These are phyloP conservation scores for Periconia sp. DNA, from an alignment of 2,329 filamentous ascomycete species.

Conservation along the genomic window DNA sequence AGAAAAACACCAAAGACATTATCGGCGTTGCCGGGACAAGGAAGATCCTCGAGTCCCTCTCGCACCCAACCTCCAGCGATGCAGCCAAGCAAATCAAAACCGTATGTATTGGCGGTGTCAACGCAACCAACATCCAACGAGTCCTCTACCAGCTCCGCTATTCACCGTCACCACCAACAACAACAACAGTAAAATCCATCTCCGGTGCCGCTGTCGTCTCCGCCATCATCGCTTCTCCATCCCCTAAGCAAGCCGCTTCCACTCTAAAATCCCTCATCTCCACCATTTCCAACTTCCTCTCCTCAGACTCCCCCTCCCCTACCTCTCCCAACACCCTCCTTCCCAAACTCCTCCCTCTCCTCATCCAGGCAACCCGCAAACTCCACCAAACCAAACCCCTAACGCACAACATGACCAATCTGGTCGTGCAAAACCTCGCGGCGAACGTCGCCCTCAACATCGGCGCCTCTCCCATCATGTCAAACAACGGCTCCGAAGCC, in stretches of 20 bases:
- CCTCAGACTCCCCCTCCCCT: constrained; percentile 12
- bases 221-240: constrained; percentile 74
- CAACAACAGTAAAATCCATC: constrained; percentile 56
- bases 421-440: constrained; percentile 92
- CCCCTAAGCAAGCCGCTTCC: constrained; percentile 66
- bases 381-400: constrained; percentile 69
- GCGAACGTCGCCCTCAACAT: constrained; percentile 85
- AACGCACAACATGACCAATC: constrained; percentile 96
- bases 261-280: constrained; percentile 57
- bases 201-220: constrained; percentile 88
- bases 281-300: constrained; percentile 10
- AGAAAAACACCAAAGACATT: constrained; percentile 82
- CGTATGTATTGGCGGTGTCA: constrained; percentile 90
- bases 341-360: too few species aligned
- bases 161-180: constrained; percentile 15
- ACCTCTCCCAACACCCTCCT: constrained; percentile 13
- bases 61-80: constrained; percentile 9
- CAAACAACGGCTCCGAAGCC: constrained; percentile 82
- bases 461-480: constrained; percentile 92
- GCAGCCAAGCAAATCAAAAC: constrained; percentile 45
- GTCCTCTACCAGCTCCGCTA: constrained; percentile 71
- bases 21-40: constrained; percentile 74
- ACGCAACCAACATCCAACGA: constrained; percentile 71
- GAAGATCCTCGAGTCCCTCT: constrained; percentile 55
- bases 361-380: constrained; percentile 58